Percentiles rank a stretch among this genome's conserved stretches.
These are phyloP conservation scores for Debaryomycetaceae sp. DNA, from an alignment of 1,139 yeast species.

Conservation along the genomic window DNA sequence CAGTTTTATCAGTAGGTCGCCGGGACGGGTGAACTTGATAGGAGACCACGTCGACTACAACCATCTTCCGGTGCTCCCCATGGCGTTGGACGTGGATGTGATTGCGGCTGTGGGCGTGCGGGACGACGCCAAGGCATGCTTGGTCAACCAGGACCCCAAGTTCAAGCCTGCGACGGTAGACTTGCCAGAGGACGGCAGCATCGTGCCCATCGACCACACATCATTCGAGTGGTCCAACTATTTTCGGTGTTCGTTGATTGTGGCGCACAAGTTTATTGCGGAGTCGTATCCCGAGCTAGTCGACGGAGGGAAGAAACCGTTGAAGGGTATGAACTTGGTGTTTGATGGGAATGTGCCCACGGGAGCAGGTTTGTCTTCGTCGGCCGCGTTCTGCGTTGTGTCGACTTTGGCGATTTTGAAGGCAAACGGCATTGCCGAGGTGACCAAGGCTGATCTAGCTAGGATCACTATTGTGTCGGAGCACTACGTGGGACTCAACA, in stretches of 20 bases:
- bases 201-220: slow-evolving; percentile 46
- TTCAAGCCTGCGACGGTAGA: slow-evolving; percentile 33
- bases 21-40: slow-evolving; percentile 72
- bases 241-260: slow-evolving; percentile 64
- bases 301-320: slow-evolving; percentile 14
- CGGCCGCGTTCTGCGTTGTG: slow-evolving; percentile 72
- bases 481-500: slow-evolving; percentile 70
- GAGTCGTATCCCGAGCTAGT: slow-evolving; percentile 25
- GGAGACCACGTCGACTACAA: slow-evolving; percentile 78
- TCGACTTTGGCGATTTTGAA: slow-evolving; percentile 57
- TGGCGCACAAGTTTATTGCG: slow-evolving; percentile 51
- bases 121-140: slow-evolving; percentile 27
- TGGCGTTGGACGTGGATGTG: slow-evolving; percentile 69
- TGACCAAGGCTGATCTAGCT: slow-evolving; percentile 54
- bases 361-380: slow-evolving; percentile 69
- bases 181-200: slow-evolving; percentile 35
- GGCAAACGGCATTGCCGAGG: slow-evolving; percentile 45
- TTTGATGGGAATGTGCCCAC: slow-evolving; percentile 70
- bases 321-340: slow-evolving; percentile 50
- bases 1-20: slow-evolving; percentile 55
- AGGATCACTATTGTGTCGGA: slow-evolving; percentile 65
- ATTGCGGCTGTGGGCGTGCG: slow-evolving; percentile 48
- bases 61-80: slow-evolving; percentile 67
- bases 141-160: slow-evolving; percentile 37
- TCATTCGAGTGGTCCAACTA: slow-evolving; percentile 62